Evolutionary conservation across 2,329 filamentous ascomycete species (phyloP), one percentile per base, ranked within the genome.

Genomic region (Zasmidium cellare): DNA sequence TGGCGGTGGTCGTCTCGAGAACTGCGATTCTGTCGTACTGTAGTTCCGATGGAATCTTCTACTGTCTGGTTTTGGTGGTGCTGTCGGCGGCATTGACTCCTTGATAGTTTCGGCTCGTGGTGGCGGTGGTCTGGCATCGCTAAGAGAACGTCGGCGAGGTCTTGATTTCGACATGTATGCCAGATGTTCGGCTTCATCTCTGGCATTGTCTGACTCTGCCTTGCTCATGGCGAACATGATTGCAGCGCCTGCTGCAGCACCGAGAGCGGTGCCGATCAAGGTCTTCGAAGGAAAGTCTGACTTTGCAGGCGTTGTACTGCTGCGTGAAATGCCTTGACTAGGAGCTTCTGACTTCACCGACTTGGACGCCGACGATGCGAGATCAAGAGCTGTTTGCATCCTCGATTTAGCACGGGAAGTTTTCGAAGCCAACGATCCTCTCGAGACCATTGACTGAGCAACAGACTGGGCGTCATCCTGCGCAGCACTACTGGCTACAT

Each of bases 221-320:
- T 83, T 86, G 62, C 86, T 81, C 77, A 91, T 87, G 20, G 85
- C 86, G 74, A 94, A 96, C 9, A 90, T 88, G 44, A 90, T 79
- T 9, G 88, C 89, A 35, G 87, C 89, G 41, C 89, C 89, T 18
- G 90, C 90, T 16, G 90, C 90, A 28, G 89, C 90, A 46, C 90
- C 91, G 50, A 96, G 80, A 11, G 96, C 79, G 7, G 89, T 88
- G 7, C 91, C 89, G 47, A 94, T 81, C 20, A 74, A 41, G 16
- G 64, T 60, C 55, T 71, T 70, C 23, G 53, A 53, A 12, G 64
- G 61, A 22, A 68, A 63, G 22, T 61, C 57, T 14, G 57, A 54
- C 11, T 54, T 55, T 6, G 57, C 56, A 3, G 66, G 64, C 46
- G 59, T 58, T 18, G 63, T 68, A 19, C 23, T 51, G n/a, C 57